Evolutionary conservation across 169 alveolate species (phyloP).

Genomic region (Eimeria tenella): DNA sequence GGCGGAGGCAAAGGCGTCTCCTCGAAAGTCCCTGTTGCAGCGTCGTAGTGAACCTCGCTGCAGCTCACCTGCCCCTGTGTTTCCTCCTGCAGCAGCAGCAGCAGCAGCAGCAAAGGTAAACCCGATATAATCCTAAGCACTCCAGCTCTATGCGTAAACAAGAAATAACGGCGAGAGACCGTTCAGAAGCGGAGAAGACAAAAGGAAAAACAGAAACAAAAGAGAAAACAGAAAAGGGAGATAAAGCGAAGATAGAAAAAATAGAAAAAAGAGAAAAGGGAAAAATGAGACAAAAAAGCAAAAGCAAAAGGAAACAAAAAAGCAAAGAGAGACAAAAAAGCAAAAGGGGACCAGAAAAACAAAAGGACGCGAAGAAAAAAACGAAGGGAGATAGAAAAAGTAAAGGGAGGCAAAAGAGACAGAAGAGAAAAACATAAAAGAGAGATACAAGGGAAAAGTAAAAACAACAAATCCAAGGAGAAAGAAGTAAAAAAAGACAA

Average conservation of each 20-base stretch:
- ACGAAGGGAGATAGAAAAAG: not conserved
- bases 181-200: not conserved
- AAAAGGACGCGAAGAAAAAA: not conserved
- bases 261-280: not conserved
- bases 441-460: not conserved
- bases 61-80: conserved; percentile 11
- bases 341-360: not conserved
- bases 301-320: not conserved
- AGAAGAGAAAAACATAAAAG: not conserved
- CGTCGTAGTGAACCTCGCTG: not conserved
- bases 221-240: too few species aligned
- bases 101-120: not conserved
- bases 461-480: not conserved
- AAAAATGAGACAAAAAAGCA: not conserved
- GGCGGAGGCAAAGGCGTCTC: conserved; percentile 9
- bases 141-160: too few species aligned
- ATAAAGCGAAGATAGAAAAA: too few species aligned
- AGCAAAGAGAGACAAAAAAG: not conserved
- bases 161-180: not conserved
- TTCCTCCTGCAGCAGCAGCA: conserved; percentile 50
- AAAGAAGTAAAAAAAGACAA: not conserved
- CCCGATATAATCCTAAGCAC: not conserved
- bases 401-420: not conserved
- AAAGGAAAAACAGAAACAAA: not conserved
- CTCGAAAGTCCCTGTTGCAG: not conserved